These are phyloP conservation scores for Phytophthora aleatoria DNA, from an alignment of 352 stramenopile species.

Conservation along the genomic window DNA sequence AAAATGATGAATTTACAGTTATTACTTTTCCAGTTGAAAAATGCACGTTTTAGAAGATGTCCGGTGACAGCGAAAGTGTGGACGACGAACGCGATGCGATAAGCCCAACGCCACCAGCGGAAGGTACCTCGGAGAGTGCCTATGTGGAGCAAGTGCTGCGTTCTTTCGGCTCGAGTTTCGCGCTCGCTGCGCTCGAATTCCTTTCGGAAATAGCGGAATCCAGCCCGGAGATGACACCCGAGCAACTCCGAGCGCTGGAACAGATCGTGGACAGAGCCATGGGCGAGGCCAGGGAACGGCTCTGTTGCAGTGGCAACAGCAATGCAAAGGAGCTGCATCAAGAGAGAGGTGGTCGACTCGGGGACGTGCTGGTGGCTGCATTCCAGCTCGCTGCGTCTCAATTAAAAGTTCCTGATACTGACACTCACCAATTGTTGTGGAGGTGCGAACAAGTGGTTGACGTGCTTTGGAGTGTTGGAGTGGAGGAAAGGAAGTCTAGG, in stretches of 20 bases:
- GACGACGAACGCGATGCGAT: not conserved
- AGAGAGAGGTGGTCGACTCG: not conserved
- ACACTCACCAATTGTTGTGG: not conserved
- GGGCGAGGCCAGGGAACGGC: not conserved
- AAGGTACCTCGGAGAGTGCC: not conserved
- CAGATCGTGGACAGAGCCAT: not conserved
- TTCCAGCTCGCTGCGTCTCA: not conserved
- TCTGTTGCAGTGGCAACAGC: not conserved
- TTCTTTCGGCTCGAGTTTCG: conserved; percentile 1
- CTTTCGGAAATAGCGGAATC: conserved; percentile 4
- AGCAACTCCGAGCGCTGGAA: conserved; percentile 13
- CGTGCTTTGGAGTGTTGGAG: conserved; percentile 1
- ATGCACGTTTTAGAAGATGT: not conserved
- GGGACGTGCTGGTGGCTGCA: conserved; percentile 6
- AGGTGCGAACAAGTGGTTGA: conserved; percentile 6
- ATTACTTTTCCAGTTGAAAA: not conserved
- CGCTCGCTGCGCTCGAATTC: conserved; percentile 10
- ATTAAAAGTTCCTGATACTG: not conserved
- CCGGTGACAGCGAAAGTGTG: not conserved
- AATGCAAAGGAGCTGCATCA: not conserved
- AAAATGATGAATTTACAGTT: too few species aligned
- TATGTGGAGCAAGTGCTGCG: not conserved
- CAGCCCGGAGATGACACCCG: not conserved
- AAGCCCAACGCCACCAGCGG: too few species aligned
- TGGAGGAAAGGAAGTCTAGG: not conserved